Conservation (phyloP, 208 protist genomes). For the Acanthamoeba royreba region DNA sequence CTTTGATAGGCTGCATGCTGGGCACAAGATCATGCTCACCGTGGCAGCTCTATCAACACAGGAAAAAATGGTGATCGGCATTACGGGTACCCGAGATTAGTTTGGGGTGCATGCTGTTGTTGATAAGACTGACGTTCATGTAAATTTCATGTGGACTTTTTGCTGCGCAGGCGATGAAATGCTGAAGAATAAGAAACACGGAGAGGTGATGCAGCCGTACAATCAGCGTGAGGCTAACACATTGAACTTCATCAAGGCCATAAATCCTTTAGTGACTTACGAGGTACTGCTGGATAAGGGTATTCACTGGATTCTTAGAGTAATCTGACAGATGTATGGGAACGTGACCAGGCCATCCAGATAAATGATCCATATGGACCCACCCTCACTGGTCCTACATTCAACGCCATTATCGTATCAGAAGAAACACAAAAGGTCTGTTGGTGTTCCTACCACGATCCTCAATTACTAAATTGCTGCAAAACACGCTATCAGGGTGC, state of each 20-base stretch:
- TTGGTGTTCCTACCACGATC: not conserved
- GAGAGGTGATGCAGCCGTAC: slow-evolving; percentile 25
- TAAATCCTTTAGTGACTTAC: not conserved
- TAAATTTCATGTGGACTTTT: no score
- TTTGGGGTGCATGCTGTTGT: no score
- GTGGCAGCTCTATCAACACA: not conserved
- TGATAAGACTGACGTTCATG: no score
- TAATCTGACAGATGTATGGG: not conserved
- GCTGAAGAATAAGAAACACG: slow-evolving; percentile 38
- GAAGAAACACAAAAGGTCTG: not conserved
- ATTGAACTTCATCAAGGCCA: not conserved
- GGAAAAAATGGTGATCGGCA: not conserved
- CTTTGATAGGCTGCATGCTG: not conserved
- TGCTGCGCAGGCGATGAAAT: slow-evolving; percentile 11
- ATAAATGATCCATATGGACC: slow-evolving; percentile 18
- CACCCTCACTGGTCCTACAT: not conserved
- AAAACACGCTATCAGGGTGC: not conserved
- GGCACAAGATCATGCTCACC: slow-evolving; percentile 40
- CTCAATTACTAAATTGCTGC: not conserved
- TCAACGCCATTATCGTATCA: not conserved
- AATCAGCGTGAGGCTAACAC: not conserved
- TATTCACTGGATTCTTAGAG: not conserved
- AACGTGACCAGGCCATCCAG: not conserved
- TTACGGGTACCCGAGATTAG: not conserved
- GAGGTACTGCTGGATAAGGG: not conserved